phyloP scores from a whole-genome alignment of 305 asterid species.

The Plantago rigida region DNA sequence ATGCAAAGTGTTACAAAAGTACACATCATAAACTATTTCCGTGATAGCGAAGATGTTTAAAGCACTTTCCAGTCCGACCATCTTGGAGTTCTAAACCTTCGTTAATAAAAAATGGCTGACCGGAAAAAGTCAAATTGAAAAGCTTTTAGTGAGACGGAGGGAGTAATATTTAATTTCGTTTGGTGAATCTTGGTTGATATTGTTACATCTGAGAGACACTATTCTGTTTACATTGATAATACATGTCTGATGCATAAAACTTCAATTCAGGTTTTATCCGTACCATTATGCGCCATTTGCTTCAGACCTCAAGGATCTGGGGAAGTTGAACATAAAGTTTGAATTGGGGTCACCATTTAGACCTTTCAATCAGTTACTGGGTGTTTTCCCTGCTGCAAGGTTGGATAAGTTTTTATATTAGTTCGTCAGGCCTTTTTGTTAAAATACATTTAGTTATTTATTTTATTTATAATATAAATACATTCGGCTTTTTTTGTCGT shows the following conservation, averaged over 20 bases:
- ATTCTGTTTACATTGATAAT: constrained; percentile 16
- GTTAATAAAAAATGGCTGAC: too few relatives aligned
- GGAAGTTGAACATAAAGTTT: constrained; percentile 52
- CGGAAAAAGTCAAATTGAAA: too few relatives aligned
- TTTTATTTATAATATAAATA: too few relatives aligned
- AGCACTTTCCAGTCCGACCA: too few relatives aligned
- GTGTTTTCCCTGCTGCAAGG: constrained; percentile 99
- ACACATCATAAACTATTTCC: too few relatives aligned
- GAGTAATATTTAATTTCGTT: too few relatives aligned
- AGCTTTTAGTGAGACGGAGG: too few relatives aligned
- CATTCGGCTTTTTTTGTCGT: background rate
- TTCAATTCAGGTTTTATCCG: constrained; percentile 75
- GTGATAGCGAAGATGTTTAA: too few relatives aligned
- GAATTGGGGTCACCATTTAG: constrained; percentile 87
- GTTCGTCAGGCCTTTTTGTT: background rate
- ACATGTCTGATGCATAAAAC: constrained; percentile 22
- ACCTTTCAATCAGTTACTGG: constrained; percentile 89
- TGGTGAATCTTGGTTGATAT: background rate
- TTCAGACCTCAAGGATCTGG: constrained; percentile 85
- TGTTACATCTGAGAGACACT: background rate
- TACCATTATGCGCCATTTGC: constrained; percentile 99
- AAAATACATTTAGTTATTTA: too few relatives aligned
- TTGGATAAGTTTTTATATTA: constrained; percentile 25
- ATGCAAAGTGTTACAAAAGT: too few relatives aligned
- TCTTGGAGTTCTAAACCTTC: too few relatives aligned